Base-by-base conservation (phyloP, 192 early-diverging fungal genomes). In the Kappamyces sp. region DNA sequence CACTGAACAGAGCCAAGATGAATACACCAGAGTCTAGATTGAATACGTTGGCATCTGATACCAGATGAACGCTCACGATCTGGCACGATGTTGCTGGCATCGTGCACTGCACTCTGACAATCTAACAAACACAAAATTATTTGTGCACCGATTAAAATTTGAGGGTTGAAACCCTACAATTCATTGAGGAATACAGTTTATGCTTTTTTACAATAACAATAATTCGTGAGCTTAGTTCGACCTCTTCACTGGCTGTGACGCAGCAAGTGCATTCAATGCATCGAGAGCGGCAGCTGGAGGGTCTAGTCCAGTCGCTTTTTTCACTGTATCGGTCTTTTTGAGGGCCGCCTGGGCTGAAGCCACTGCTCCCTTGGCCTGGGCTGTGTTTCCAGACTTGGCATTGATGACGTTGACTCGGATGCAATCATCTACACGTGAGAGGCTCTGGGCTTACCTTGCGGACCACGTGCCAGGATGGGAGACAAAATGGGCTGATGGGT, bases 381-480 rank as follows among this genome's bases (percentile, higher is more conserved):
- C 35, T 34, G 49, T 49, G 40, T 47, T 47, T 33, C 37, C 38
- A 10, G 33, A 37, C 1, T 58, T 52, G 13, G 10, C 49, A 42
- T 52, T 58, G 5, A n/a, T 13, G 3, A 74, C 65, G 15, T 48
- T 64, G 40, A 74, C 33, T n/a, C 73, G 60, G 42, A 74, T 70
- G 44, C 73, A 74, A 58, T 74, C 72, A 53, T 74, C 72, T 23
- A 23, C 23, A 23, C 23, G 23, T 23, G 23, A 23, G 23, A 23
- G 23, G 23, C 23, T 23, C 23, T 23, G 23, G 23, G 23, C 23
- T 23, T 23, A 23, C 23, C 23, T 66, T 73, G 71, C 60, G 57
- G 32, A 48, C 74, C 74, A 63, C 74, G 62, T 50, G 68, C 66
- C 6, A 66, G 66, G 8, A 75, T 66, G 7, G 73, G 73, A 65